Percentiles rank a stretch among this genome's conserved stretches.
These are phyloP conservation scores for Colletotrichum sp. DNA, from an alignment of 2,329 filamentous ascomycete species.

Conservation along the genomic window DNA sequence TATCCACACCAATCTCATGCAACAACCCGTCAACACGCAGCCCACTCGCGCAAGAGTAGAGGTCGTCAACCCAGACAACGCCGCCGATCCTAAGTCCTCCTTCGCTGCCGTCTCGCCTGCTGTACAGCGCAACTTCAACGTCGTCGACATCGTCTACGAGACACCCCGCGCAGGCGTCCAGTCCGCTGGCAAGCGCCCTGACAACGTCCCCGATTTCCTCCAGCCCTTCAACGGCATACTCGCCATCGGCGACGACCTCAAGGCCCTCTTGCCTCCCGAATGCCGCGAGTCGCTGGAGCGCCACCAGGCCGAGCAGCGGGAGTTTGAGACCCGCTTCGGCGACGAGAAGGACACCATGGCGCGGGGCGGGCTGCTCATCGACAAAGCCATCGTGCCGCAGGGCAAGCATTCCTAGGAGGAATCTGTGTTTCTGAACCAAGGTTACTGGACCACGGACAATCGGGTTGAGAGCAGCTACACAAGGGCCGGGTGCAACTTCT, in stretches of 20 bases:
- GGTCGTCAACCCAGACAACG: constrained; percentile 56
- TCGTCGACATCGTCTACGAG: constrained; percentile 62
- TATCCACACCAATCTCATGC: constrained; percentile 87
- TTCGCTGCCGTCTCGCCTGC: constrained; percentile 55
- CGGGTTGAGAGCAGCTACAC: not conserved
- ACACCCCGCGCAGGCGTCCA: constrained; percentile 53
- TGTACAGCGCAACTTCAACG: constrained; percentile 61
- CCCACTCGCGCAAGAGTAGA: constrained; percentile 87
- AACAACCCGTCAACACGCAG: constrained; percentile 87
- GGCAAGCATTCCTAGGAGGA: constrained; percentile 14
- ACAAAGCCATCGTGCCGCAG: constrained; percentile 68
- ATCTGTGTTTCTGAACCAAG: not conserved
- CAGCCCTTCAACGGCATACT: constrained; percentile 64
- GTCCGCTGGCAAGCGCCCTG: constrained; percentile 38
- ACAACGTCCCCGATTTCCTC: constrained; percentile 48
- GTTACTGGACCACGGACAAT: not conserved
- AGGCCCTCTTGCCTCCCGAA: constrained; percentile 69
- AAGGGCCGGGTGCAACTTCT: not conserved
- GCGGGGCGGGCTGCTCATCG: constrained; percentile 60
- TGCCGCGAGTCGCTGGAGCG: constrained; percentile 76
- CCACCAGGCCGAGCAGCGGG: constrained; percentile 66
- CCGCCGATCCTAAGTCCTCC: constrained; percentile 29
- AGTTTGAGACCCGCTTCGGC: constrained; percentile 79
- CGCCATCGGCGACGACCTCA: constrained; percentile 69
- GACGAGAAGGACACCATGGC: constrained; percentile 66